These are phyloP conservation scores for Pisolithus albus DNA, from an alignment of 768 basidiomycete species.

Conservation along the genomic window DNA sequence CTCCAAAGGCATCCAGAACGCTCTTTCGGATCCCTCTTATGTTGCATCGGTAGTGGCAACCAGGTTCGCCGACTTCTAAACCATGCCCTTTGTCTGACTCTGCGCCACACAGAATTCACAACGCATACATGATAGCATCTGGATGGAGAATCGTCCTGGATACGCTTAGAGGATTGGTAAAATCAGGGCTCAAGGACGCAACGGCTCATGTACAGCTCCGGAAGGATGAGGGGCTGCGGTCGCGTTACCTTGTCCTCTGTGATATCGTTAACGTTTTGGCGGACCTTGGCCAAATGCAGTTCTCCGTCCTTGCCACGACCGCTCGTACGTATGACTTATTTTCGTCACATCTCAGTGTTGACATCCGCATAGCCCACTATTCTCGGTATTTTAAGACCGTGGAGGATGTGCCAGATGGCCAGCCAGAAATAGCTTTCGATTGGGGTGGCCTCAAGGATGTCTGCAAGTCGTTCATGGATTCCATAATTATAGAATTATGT, in stretches of 20 bases:
- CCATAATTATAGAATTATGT: slow-evolving; percentile 76
- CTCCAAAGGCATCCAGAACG: slow-evolving; percentile 24
- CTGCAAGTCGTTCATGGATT: slow-evolving; percentile 74
- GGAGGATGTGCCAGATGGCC: slow-evolving; percentile 33
- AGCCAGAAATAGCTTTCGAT: slow-evolving; percentile 58
- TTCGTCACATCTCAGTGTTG: background rate
- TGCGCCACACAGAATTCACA: slow-evolving; percentile 56
- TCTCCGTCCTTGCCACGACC: slow-evolving; percentile 63
- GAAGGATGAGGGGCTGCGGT: slow-evolving; percentile 43
- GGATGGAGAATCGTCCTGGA: slow-evolving; percentile 72
- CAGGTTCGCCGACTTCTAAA: slow-evolving; percentile 35
- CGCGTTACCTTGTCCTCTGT: slow-evolving; percentile 56
- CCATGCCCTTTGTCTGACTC: background rate
- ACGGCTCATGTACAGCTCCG: slow-evolving; percentile 49
- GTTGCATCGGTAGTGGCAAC: slow-evolving; percentile 55
- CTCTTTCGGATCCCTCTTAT: slow-evolving; percentile 37
- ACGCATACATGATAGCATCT: slow-evolving; percentile 74
- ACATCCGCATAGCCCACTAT: slow-evolving; percentile 51
- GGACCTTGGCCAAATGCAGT: slow-evolving; percentile 53
- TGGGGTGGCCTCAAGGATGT: slow-evolving; percentile 54
- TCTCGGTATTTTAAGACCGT: slow-evolving; percentile 57
- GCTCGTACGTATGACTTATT: slow-evolving; percentile 44
- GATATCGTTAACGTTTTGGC: slow-evolving; percentile 58
- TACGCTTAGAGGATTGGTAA: slow-evolving; percentile 47
- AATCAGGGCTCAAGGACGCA: slow-evolving; percentile 47